Evolutionary conservation across 345 rosid genomes (phyloP), one percentile per base, ranked within the genome.

Genomic region (Durio zibethinus): DNA sequence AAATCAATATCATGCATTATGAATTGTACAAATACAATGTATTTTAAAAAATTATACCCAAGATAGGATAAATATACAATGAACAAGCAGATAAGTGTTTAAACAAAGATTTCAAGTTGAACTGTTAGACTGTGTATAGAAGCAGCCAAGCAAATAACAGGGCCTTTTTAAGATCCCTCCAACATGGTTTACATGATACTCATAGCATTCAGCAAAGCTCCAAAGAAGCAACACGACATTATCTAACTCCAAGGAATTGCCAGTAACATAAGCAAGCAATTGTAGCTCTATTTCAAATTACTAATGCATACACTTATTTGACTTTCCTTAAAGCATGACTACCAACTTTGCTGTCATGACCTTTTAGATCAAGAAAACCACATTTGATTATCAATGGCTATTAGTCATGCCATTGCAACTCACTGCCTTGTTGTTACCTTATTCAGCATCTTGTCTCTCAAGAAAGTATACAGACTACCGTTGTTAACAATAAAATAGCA

Each of bases 301-400:
- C 16, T 18, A 70, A 48, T 48, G 40, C 74, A 70, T 48, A 48
- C 7, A 31, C 9, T 18, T 70, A 29, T 70, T 68, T 25, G 54
- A 20, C 21, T 68, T 68, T 40, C 29, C 69, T 59, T 59, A 59
- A 25, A 59, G 61, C 12, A 21, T 10, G 15, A 59, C 35, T 0
- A 12, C 36, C 64, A 27, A 27, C 64, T 59, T 4, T 12, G 43
- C 42, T 20, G 38, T 48, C 18, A 47, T 48, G 40, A 70, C 10
- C 42, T 4, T 71, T 71, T 31, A 50, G 43, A 18, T 50, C 25
- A 31, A 50, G 60, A 52, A 31, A 50, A 40, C 15, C 25, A 18
- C 20, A 25, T 82, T 61, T 72, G 29, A 73, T 74, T 74, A 40
- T 43, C 68, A 23, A 18, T 23, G 11, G 54, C 53, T 56, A 15